Evolutionary conservation across 495 filamentous ascomycete genomes (phyloP).

Genomic region (Penicillium manginii): DNA sequence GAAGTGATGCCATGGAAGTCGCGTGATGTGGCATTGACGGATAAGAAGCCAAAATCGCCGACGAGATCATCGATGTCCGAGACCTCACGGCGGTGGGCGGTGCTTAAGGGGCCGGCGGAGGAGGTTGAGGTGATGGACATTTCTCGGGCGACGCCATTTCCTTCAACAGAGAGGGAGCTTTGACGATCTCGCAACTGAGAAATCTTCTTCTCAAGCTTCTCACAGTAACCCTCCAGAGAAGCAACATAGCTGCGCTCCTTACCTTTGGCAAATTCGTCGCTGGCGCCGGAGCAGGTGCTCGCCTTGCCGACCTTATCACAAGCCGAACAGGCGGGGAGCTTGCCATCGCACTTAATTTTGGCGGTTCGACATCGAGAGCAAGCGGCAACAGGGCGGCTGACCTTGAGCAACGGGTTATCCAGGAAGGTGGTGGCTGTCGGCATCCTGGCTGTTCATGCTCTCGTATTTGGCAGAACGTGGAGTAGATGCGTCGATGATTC

Average conservation of each 20-base stretch:
- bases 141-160: slow-evolving; percentile 62
- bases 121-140: slow-evolving; percentile 48
- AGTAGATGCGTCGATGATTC: neutral
- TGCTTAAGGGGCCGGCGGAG: slow-evolving; percentile 42
- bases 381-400: slow-evolving; percentile 88
- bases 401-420: slow-evolving; percentile 81
- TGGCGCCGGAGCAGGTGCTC: slow-evolving; percentile 86
- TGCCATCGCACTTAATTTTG: slow-evolving; percentile 96
- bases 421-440: slow-evolving; percentile 43
- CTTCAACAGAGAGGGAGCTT: slow-evolving; percentile 61
- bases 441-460: slow-evolving; percentile 23
- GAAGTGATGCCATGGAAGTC: slow-evolving; percentile 87
- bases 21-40: slow-evolving; percentile 87
- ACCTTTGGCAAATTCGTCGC: slow-evolving; percentile 89
- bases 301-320: slow-evolving; percentile 84
- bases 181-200: slow-evolving; percentile 59
- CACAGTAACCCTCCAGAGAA: slow-evolving; percentile 83
- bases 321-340: slow-evolving; percentile 88
- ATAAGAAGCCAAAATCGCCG: slow-evolving; percentile 82
- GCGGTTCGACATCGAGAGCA: slow-evolving; percentile 90
- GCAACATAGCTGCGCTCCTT: slow-evolving; percentile 96
- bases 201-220: slow-evolving; percentile 78
- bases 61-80: slow-evolving; percentile 80
- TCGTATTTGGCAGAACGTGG: neutral
- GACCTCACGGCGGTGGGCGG: slow-evolving; percentile 58